Percentiles rank a stretch among this genome's conserved stretches.
Evolutionary conservation across 192 early-diverging fungal genomes (phyloP).

Genomic region (Backusella sp.): DNA sequence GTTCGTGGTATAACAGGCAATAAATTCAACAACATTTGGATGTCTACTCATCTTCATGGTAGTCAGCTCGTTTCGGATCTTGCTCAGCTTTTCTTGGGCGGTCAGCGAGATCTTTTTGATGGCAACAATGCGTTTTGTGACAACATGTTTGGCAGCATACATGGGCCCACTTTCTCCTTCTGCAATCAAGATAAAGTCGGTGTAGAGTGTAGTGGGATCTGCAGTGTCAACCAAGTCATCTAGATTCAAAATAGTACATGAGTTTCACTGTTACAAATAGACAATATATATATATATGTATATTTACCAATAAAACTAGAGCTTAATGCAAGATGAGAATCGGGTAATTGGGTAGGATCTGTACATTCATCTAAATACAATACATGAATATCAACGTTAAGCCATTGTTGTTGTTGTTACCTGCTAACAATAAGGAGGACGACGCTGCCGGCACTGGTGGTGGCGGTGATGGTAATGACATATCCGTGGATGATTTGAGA

Average conservation of each 20-base stretch:
- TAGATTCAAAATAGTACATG: neutral
- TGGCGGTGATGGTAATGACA: neutral
- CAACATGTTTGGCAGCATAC: conserved; percentile 74
- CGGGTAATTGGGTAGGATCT: neutral
- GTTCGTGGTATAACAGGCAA: conserved; percentile 78
- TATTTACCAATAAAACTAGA: conserved; percentile 24
- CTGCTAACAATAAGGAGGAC: neutral
- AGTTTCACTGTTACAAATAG: neutral
- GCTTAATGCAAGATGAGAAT: conserved; percentile 12
- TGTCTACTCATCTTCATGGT: conserved; percentile 88
- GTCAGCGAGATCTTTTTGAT: conserved; percentile 92
- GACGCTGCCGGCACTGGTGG: neutral
- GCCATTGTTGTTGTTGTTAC: neutral
- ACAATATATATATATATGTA: neutral
- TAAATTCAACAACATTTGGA: conserved; percentile 94
- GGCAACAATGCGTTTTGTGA: conserved; percentile 51
- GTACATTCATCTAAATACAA: neutral
- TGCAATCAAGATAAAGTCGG: conserved; percentile 86
- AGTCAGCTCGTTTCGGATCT: conserved; percentile 86
- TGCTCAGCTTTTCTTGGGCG: conserved; percentile 84
- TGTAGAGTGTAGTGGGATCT: conserved; percentile 80
- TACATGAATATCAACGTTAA: neutral
- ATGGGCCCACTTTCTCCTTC: conserved; percentile 93
- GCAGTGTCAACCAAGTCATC: conserved; percentile 74
- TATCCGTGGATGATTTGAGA: neutral